phyloP scores from a whole-genome alignment of 1,139 yeast species.

The Sugiyamaella neomexicana region DNA sequence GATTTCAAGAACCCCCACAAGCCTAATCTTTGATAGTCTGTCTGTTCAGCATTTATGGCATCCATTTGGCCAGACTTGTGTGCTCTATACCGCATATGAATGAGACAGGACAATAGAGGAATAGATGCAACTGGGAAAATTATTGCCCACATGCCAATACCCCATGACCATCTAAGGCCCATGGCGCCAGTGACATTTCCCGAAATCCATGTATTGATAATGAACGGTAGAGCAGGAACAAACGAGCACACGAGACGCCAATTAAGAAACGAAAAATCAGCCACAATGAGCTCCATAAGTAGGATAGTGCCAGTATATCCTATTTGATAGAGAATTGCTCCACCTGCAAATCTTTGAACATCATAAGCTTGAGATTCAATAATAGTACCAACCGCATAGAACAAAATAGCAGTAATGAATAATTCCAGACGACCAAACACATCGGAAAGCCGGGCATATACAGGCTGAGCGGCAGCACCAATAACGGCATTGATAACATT shows the following conservation, averaged over 20 bases:
- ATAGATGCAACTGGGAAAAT: conserved; percentile 64
- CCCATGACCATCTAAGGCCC: conserved; percentile 60
- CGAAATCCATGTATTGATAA: conserved; percentile 74
- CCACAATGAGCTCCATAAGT: conserved; percentile 55
- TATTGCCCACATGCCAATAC: conserved; percentile 79
- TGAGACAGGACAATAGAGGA: conserved; percentile 55
- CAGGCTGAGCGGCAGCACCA: conserved; percentile 71
- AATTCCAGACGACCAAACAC: conserved; percentile 67
- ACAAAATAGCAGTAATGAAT: conserved; percentile 53
- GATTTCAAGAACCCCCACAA: conserved; percentile 35
- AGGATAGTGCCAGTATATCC: conserved; percentile 69
- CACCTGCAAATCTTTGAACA: conserved; percentile 68
- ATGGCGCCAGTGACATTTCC: conserved; percentile 54
- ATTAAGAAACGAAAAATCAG: conserved; percentile 66
- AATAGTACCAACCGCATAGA: conserved; percentile 69
- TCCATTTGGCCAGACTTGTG: conserved; percentile 50
- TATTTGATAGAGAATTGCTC: conserved; percentile 66
- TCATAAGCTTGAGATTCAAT: conserved; percentile 67
- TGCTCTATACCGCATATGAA: conserved; percentile 60
- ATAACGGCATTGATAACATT: conserved; percentile 62
- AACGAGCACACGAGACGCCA: conserved; percentile 68
- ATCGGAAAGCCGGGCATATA: conserved; percentile 69
- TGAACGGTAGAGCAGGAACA: conserved; percentile 66
- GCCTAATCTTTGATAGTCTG: conserved; percentile 37
- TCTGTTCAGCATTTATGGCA: conserved; percentile 35